Base-by-base conservation (phyloP, 2,329 filamentous ascomycete genomes). In the Conoideocrella luteorostrata region DNA sequence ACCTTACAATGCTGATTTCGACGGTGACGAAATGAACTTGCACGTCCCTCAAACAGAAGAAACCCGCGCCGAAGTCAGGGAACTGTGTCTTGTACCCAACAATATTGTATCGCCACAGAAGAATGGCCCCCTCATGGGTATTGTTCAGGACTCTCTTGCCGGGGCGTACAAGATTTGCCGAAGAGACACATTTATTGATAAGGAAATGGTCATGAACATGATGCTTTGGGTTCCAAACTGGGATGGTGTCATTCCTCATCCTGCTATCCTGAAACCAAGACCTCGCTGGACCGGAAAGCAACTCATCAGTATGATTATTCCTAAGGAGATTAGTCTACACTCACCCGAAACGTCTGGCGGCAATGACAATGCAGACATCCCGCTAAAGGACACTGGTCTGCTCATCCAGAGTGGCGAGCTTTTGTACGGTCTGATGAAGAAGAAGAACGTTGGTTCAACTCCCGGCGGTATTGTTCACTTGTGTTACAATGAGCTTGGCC, bases 11-110 rank as follows among this genome's bases (percentile, higher is more conserved):
- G 93, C 93, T 56, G 93, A 98, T 86, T 98, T 98, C 69, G 93
- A 98, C 61, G 93, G 93, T 69, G 93, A 98, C 64, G 93, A 99
- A 68, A 99, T 99, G 93, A 99, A 99, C 63, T 80, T 99, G 70
- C 93, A 99, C 77, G 94, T 98, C 41, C 94, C 93, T 4, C 93
- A 99, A 61, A 93, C 87, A 29, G 90, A 98, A 61, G 94, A 99
- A 66, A 94, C 94, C 26, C 86, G 93, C 48, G 89, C 94, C 36
- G 93, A 99, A 66, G 81, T 98, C 55, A 88, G 82, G 64, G 85
- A 97, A 62, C 78, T 99, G 12, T 97, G 91, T 64, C 85, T 97
- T 77, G 93, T 99, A n/a, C 93, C 93, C 1, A 78, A 93, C 56
- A 96, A 98, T 65, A 97, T 99, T 58, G 94, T 98, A 9, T 98